Percentiles rank a stretch among this genome's conserved stretches.
phyloP scores from a whole-genome alignment of 1,284 basidiomycete genomes.

The Marasmius tenuissimus region DNA sequence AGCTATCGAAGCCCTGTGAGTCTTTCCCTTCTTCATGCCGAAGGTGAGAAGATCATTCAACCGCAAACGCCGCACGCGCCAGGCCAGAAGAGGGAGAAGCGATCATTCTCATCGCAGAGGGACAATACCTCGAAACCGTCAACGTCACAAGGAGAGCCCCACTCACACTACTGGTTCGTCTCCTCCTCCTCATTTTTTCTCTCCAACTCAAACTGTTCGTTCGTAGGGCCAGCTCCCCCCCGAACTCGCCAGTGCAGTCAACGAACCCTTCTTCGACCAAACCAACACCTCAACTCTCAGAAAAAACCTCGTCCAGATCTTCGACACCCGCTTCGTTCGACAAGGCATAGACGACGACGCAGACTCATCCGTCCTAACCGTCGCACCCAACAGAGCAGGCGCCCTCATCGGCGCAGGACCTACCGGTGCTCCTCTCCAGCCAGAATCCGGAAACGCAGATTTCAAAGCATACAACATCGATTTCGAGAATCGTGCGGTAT shows the following conservation, averaged over 20 bases:
- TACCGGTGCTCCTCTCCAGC: constrained; percentile 54
- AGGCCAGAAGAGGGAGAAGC: constrained; percentile 41
- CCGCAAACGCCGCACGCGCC: too few species aligned
- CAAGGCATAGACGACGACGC: constrained; percentile 50
- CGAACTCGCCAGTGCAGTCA: constrained; percentile 28
- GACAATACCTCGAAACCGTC: constrained; percentile 62
- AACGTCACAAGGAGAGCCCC: constrained; percentile 55
- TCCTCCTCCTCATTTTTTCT: not conserved
- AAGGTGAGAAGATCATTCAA: not conserved
- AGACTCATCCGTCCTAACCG: constrained; percentile 52
- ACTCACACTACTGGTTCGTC: constrained; percentile 52
- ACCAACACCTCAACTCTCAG: constrained; percentile 31
- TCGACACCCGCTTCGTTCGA: constrained; percentile 43
- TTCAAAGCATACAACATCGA: constrained; percentile 70
- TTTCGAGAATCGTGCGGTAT: constrained; percentile 65
- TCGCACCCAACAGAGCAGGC: constrained; percentile 48
- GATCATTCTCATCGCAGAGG: constrained; percentile 57
- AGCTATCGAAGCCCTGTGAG: constrained; percentile 54
- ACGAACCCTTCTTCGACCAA: constrained; percentile 25
- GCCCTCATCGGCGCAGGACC: constrained; percentile 57
- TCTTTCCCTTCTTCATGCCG: not conserved
- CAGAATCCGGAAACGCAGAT: constrained; percentile 53
- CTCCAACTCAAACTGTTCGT: not conserved
- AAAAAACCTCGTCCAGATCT: constrained; percentile 57
- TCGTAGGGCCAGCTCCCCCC: constrained; percentile 52